phyloP scores from a whole-genome alignment of 2,329 filamentous ascomycete species.

The Simplicillium sp. region DNA sequence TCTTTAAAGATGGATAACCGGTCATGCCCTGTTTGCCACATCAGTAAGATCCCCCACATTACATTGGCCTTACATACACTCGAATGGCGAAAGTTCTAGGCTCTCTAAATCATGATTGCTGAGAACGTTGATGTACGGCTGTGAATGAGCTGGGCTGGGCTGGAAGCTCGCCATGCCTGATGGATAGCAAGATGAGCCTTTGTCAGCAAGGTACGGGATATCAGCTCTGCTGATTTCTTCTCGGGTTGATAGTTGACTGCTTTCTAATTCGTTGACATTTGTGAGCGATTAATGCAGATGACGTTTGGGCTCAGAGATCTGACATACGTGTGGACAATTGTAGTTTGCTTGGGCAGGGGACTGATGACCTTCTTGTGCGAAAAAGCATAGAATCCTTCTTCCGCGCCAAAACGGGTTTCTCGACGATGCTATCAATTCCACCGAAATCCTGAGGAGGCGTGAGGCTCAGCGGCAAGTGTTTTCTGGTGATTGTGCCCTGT shows the following conservation, averaged over 20 bases:
- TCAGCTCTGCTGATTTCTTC: conserved; percentile 1
- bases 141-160: conserved; percentile 19
- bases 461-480: background rate
- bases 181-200: conserved; percentile 22
- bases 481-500: too few relatives aligned
- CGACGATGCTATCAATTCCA: conserved; percentile 8
- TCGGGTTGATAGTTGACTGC: too few relatives aligned
- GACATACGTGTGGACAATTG: too few relatives aligned
- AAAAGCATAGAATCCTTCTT: background rate
- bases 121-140: conserved; percentile 16
- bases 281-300: too few relatives aligned
- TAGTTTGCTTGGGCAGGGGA: too few relatives aligned
- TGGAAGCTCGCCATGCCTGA: conserved; percentile 22
- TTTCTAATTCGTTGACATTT: too few relatives aligned
- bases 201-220: conserved; percentile 11
- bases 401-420: conserved; percentile 3
- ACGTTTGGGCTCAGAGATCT: too few relatives aligned
- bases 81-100: conserved; percentile 24
- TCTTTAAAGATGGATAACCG: conserved; percentile 10
- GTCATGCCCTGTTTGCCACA: conserved; percentile 12
- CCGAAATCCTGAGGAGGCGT: conserved; percentile 3
- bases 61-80: conserved; percentile 12
- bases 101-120: conserved; percentile 21
- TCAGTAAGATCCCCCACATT: background rate
- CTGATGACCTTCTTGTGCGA: too few relatives aligned